Base-by-base conservation (phyloP, 306 rosid genomes). In the Arachis stenosperma region DNA sequence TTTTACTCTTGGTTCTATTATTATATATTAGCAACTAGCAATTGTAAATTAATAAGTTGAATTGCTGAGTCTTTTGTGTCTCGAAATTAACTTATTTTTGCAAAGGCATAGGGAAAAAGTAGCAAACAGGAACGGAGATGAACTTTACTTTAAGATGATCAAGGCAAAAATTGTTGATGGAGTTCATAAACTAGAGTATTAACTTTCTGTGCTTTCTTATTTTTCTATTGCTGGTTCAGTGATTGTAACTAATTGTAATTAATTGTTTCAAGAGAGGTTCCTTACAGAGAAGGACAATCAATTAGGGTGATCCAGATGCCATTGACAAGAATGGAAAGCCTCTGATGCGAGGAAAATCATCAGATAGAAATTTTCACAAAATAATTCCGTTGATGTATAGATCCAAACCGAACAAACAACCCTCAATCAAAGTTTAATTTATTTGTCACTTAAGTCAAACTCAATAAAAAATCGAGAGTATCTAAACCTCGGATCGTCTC, bases 281-380 rank as follows among this genome's bases (percentile, higher is more conserved):
- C 99, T 14, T 94, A 94, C 85, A 89, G 91, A 86, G 99, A 94
- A 78, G 99, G 99, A 63, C 99, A 94, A 73, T 94, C 99, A 48
- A 67, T 94, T 74, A 97, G 99, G 41, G 90, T 92, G 8, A 92
- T 66, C 52, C 97, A 3, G 97, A 92, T 67, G 97, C 93, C 36
- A 6, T 83, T 58, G 97, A 92, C 90, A 92, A 89, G 81, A 89
- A 92, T 77, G 97, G 97, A 58, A 92, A 92, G 85, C 97, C 97
- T 79, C 22, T 17, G 22, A 17, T 17, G 22, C 22, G 22, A 17
- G 22, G 1, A 17, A 17, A 17, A 17, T 17, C 22, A 1, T 17
- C 22, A 1, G 22, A 0, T 17, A 17, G 22, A 1, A 17, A 17
- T 17, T 17, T 17, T 17, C 22, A 17, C 22, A 17, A 17, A 17